Evolutionary conservation across 164 flowering plant genomes (phyloP), one percentile per base, ranked within the genome.

Genomic region (Warburgia ugandensis): DNA sequence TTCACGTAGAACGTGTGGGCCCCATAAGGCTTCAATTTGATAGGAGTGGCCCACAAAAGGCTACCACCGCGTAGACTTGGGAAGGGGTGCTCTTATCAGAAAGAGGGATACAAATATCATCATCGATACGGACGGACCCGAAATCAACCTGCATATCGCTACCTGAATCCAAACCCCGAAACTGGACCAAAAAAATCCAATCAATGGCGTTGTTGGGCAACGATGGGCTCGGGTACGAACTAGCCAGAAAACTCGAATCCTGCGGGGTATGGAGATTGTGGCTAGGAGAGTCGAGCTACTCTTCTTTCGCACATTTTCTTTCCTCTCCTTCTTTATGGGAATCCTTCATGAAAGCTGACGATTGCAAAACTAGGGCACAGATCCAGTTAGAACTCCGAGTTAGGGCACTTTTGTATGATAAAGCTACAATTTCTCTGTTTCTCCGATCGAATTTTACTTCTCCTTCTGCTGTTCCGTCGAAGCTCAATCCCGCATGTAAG

Each of bases 351-450:
- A n/a, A n/a, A n/a, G n/a, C n/a, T n/a, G 80, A 73, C 57, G 71
- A 61, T 26, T 55, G 71, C 51, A 78, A 74, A 53, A 63, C 70
- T 57, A 82, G 73, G 82, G 70, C 75, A 44, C 86, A 77, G 52
- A 67, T 94, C 64, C 83, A 76, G 1, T 86, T 86, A 49, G 95
- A 82, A 58, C 91, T 84, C 60, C 61, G 99, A 12, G 97, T 65
- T 29, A 80, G 99, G 6, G 96, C 99, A 20, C 87, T 94, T 43
- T 64, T 94, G 32, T 89, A 76, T 70, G 99, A 94, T 54, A 94
- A 89, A 42, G 95, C 97, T 38, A 52, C 73, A 19, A 66, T 78
- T 43, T 81, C 95, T 48, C 91, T 88, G 64, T 81, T 75, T 66
- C 73, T 77, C 39, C 74, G 68, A 13, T 61, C 83, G 10, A 26